These are phyloP conservation scores for Aquanectria penicillioides DNA, from an alignment of 2,329 filamentous ascomycete genomes.

Conservation along the genomic window DNA sequence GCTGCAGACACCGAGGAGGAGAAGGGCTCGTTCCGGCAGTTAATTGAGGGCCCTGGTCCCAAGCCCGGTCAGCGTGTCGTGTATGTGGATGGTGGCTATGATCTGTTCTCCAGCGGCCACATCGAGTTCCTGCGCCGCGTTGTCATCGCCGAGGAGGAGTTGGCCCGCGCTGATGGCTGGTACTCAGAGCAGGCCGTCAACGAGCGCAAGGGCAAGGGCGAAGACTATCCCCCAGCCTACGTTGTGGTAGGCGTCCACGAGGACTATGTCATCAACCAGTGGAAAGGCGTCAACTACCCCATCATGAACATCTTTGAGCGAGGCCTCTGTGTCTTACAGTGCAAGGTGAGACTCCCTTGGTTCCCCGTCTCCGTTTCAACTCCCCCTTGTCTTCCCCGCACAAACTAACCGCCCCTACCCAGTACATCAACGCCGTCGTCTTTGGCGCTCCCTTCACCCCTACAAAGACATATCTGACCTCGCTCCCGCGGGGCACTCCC, in stretches of 20 bases:
- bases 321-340: constrained; percentile 93
- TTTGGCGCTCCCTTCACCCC: constrained; percentile 92
- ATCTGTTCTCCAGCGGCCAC: constrained; percentile 95
- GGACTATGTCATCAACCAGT: constrained; percentile 92
- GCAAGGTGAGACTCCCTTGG: constrained; percentile 70
- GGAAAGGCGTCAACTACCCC: constrained; percentile 98
- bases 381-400: neutral
- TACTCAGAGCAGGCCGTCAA: constrained; percentile 71
- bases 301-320: constrained; percentile 99
- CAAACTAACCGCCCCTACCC: constrained; percentile 28
- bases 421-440: constrained; percentile 89
- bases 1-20: constrained; percentile 62
- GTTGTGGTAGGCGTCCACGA: constrained; percentile 95
- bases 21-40: constrained; percentile 70
- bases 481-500: constrained; percentile 78
- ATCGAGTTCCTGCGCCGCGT: constrained; percentile 93
- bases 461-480: constrained; percentile 78
- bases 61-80: constrained; percentile 84
- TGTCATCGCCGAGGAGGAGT: constrained; percentile 74
- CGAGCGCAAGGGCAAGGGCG: constrained; percentile 72
- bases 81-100: constrained; percentile 96
- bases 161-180: constrained; percentile 77
- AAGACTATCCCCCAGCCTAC: constrained; percentile 84
- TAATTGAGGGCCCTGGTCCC: constrained; percentile 78
- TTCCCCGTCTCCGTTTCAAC: neutral